A percentile compares a stretch with the other conserved stretches of the same genome.
phyloP scores from a whole-genome alignment of 2,329 filamentous ascomycete genomes.

The Trichoderma atroviride region DNA sequence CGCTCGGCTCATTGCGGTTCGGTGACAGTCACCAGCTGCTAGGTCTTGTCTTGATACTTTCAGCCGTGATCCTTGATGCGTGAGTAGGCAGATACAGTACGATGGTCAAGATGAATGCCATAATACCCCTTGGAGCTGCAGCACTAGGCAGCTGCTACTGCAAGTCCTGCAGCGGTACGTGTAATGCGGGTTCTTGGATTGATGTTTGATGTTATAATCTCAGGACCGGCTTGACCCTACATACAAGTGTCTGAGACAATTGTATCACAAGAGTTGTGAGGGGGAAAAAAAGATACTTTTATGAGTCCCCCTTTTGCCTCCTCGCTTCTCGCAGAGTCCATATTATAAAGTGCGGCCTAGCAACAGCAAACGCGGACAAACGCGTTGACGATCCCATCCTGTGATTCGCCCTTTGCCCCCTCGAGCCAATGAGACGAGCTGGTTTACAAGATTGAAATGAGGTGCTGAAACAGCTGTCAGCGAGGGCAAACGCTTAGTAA shows the following conservation, averaged over 20 bases:
- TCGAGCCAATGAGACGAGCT: background rate
- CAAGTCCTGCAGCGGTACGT: background rate
- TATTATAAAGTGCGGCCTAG: background rate
- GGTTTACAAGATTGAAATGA: background rate
- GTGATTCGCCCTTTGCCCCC: background rate
- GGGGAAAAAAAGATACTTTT: background rate
- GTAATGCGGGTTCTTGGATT: slow-evolving; percentile 3
- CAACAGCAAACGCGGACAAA: background rate
- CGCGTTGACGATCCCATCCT: background rate
- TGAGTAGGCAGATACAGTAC: background rate
- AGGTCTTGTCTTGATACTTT: background rate
- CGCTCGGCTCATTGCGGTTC: background rate
- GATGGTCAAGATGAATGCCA: background rate
- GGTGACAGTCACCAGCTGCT: background rate
- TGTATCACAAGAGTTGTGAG: slow-evolving; percentile 4
- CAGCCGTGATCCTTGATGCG: background rate
- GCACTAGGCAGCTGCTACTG: background rate
- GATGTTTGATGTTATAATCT: slow-evolving; percentile 9
- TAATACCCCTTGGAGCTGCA: background rate
- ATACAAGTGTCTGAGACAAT: slow-evolving; percentile 5
- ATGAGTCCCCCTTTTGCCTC: background rate
- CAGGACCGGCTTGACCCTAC: slow-evolving; percentile 2
- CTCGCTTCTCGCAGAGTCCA: background rate
- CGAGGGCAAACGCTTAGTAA: slow-evolving; percentile 2
- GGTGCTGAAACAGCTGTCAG: background rate